Percentiles rank a stretch among this genome's conserved stretches.
phyloP scores from a whole-genome alignment of 768 basidiomycete genomes.

The Lactarius tabidus region DNA sequence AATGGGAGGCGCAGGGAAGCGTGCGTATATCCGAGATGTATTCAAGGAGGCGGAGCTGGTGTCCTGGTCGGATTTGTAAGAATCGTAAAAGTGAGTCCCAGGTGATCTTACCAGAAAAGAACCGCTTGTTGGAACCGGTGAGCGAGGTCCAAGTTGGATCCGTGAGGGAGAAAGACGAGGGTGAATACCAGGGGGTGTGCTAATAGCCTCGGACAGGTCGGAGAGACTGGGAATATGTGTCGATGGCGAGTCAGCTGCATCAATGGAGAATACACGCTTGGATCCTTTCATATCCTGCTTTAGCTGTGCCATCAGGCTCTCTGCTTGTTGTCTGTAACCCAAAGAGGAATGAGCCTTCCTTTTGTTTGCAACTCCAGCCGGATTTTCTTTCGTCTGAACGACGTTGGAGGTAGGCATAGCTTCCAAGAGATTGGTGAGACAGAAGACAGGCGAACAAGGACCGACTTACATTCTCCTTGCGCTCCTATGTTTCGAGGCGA shows the following conservation, averaged over 20 bases:
- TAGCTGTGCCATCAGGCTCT: slow-evolving; percentile 80
- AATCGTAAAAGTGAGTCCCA: slow-evolving; percentile 28
- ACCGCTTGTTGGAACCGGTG: background rate
- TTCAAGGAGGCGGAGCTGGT: slow-evolving; percentile 45
- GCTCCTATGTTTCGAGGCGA: background rate
- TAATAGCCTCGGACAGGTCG: background rate
- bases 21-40: slow-evolving; percentile 29
- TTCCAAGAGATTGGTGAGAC: background rate
- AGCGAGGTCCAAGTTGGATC: background rate
- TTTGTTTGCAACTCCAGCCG: slow-evolving; percentile 27
- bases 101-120: slow-evolving; percentile 4
- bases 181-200: background rate
- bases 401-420: background rate
- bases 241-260: slow-evolving; percentile 50
- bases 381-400: background rate
- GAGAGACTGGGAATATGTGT: background rate
- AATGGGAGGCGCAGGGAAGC: slow-evolving; percentile 32
- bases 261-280: slow-evolving; percentile 68
- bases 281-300: slow-evolving; percentile 71
- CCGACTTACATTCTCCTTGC: slow-evolving; percentile 5
- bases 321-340: slow-evolving; percentile 72
- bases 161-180: background rate
- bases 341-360: slow-evolving; percentile 53
- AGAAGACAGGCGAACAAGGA: background rate
- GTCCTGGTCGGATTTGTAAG: slow-evolving; percentile 42